Conservation (phyloP, 2,329 filamentous ascomycete genomes). For the Stachybotrys echinatus region DNA sequence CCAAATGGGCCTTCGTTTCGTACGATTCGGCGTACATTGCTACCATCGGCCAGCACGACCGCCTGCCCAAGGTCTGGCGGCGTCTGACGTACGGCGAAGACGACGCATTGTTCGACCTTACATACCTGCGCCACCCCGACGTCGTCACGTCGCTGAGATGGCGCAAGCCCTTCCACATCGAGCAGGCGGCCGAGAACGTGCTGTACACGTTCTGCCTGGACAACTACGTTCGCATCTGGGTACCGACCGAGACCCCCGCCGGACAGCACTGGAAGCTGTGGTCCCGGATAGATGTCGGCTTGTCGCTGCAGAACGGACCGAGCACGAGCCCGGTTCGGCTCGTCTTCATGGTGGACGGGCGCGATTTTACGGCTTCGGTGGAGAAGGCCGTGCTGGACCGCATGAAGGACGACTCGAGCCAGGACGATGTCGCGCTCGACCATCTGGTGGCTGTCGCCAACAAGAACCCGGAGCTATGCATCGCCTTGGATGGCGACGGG, state of each 20-base stretch:
- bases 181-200: conserved; percentile 78
- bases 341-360: conserved; percentile 77
- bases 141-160: conserved; percentile 81
- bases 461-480: conserved; percentile 77
- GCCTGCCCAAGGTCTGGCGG: conserved; percentile 89
- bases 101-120: conserved; percentile 82
- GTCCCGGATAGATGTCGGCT: conserved; percentile 70
- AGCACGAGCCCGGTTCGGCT: conserved; percentile 15
- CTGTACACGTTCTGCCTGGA: conserved; percentile 87
- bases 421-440: conserved; percentile 68
- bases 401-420: conserved; percentile 48
- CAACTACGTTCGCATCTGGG: conserved; percentile 77
- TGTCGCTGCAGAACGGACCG: conserved; percentile 54
- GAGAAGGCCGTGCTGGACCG: conserved; percentile 65
- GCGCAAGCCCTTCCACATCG: conserved; percentile 71
- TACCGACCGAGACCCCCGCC: conserved; percentile 65
- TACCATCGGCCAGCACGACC: conserved; percentile 71
- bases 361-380: conserved; percentile 72
- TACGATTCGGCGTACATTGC: conserved; percentile 86
- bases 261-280: conserved; percentile 72
- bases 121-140: conserved; percentile 80
- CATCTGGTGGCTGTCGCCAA: conserved; percentile 84
- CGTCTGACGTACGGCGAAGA: conserved; percentile 77
- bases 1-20: conserved; percentile 72
- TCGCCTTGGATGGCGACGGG: conserved; percentile 78